phyloP scores from a whole-genome alignment of 2,329 filamentous ascomycete species.

The Lecanosticta acicola region DNA sequence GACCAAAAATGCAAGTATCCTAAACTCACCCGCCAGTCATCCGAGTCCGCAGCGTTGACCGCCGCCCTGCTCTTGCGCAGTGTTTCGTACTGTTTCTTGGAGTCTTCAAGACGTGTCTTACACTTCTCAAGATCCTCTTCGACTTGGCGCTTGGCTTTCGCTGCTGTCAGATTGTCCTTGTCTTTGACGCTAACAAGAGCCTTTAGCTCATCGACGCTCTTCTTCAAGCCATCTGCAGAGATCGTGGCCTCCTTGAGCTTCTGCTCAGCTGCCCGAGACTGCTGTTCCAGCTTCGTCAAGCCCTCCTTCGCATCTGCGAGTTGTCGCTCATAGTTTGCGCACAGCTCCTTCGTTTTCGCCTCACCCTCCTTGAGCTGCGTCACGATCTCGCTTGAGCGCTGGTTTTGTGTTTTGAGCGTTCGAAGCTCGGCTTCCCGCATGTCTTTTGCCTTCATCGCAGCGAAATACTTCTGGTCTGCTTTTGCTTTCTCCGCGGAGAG shows the following conservation, averaged over 20 bases:
- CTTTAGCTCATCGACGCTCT: constrained; percentile 71
- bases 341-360: constrained; percentile 64
- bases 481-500: constrained; percentile 86
- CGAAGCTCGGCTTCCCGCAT: constrained; percentile 74
- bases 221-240: constrained; percentile 64
- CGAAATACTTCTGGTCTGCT: constrained; percentile 96
- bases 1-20: neutral
- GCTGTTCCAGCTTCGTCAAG: constrained; percentile 62
- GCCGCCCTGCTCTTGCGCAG: constrained; percentile 73
- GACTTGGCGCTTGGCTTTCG: constrained; percentile 54
- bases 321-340: constrained; percentile 87
- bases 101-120: constrained; percentile 68
- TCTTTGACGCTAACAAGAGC: constrained; percentile 73
- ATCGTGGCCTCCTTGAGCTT: constrained; percentile 65
- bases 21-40: constrained; percentile 75
- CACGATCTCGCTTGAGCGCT: constrained; percentile 89
- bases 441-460: constrained; percentile 89
- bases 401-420: constrained; percentile 72
- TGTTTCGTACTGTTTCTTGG: constrained; percentile 74
- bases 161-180: constrained; percentile 58
- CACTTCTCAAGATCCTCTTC: constrained; percentile 73
- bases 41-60: constrained; percentile 67
- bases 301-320: constrained; percentile 74
- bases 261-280: constrained; percentile 70
- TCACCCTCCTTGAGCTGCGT: constrained; percentile 89